phyloP scores from a whole-genome alignment of 306 rosid species.

The Sesbania bispinosa region DNA sequence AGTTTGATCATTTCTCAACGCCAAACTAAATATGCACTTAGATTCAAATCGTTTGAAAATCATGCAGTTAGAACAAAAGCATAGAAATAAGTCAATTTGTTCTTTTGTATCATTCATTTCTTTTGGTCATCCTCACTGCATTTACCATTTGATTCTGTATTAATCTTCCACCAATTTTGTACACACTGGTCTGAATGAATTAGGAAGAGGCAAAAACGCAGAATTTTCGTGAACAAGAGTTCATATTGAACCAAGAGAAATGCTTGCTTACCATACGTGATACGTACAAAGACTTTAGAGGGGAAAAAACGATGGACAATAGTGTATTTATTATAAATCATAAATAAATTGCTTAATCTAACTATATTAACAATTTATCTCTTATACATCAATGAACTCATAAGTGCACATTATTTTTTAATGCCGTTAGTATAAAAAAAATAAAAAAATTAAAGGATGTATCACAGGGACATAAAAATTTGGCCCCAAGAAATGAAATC shows the following conservation, averaged over 20 bases:
- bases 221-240: not conserved
- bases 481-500: constrained; percentile 4
- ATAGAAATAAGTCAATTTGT: too few species aligned
- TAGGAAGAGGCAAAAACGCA: not conserved
- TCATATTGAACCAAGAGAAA: not conserved
- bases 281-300: not conserved
- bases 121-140: not conserved
- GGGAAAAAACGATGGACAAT: not conserved
- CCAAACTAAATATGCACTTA: too few species aligned
- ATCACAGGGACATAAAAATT: not conserved
- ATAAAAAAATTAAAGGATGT: not conserved
- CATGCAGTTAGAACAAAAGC: too few species aligned
- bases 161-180: not conserved
- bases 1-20: too few species aligned
- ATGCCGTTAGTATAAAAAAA: not conserved
- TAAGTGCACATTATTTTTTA: not conserved
- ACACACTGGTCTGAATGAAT: not conserved
- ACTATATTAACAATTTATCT: constrained; percentile 16
- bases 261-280: too few species aligned
- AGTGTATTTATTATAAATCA: not conserved
- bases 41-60: too few species aligned
- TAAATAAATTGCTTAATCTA: not conserved
- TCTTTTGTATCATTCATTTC: not conserved
- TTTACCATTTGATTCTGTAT: not conserved
- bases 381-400: constrained; percentile 22